Base-by-base conservation (phyloP, 345 rosid genomes). In the Pugionium dolabratum region DNA sequence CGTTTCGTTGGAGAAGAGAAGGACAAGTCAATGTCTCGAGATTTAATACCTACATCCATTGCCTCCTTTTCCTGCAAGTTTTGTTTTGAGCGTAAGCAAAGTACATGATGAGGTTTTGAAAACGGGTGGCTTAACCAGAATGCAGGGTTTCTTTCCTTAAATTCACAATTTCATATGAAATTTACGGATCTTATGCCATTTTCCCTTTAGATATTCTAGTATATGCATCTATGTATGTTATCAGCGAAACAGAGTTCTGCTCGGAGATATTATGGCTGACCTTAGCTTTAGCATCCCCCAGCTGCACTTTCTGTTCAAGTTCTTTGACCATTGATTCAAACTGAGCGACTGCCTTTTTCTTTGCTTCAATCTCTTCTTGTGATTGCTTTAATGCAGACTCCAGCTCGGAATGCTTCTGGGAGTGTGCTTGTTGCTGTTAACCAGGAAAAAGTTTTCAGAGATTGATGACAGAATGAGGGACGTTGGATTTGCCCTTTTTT, bases 291-390 rank as follows among this genome's bases (percentile, higher is more conserved):
- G 86, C 81, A 60, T 86, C 80, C 4, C 85, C 78, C 4, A 70
- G 65, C 63, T 82, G 85, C 81, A 87, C 62, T 80, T 88, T 89
- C 75, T 82, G 82, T 77, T 83, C 79, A 55, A 91, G 90, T 59
- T 86, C 94, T 54, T 79, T 84, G 42, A 89, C 66, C 68, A 78
- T 77, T 44, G 79, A 76, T 70, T 84, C 88, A 3, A 87, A 82
- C 55, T 55, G 69, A 44, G 63, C 9, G 7, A 80, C 82, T 6
- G 82, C 79, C 52, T 82, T 86, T 70, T 71, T 80, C 83, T 82
- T 84, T 6, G 85, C 78, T 66, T 83, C 91, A n/a, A 80, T 85
- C 60, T 85, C 87, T 73, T 83, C 83, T 51, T 76, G 80, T 62
- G 89, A 83, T 67, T 71, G 75, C 79, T 82, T 80, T 70, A 85